Conservation (phyloP, 2,329 filamentous ascomycete genomes). For the Chrysoporthe cubensis region DNA sequence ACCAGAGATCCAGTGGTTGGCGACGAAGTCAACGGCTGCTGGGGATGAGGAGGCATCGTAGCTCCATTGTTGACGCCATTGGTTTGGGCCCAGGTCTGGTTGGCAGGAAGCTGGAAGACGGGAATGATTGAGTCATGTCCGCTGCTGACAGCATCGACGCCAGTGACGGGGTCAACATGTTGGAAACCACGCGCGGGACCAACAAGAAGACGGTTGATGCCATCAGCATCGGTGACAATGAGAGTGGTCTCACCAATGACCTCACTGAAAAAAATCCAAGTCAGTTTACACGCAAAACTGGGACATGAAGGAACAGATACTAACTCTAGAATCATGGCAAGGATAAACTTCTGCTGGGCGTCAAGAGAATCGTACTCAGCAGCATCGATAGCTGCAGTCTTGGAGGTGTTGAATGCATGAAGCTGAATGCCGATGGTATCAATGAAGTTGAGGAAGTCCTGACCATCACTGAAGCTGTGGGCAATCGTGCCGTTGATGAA, state of each 20-base stretch:
- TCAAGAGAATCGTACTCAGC: not conserved
- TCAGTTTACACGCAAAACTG: not conserved
- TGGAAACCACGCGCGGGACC: slow-evolving; percentile 20
- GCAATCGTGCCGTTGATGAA: not conserved
- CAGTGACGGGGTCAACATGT: slow-evolving; percentile 13
- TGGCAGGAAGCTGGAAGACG: too few relatives aligned
- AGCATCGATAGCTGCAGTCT: not conserved
- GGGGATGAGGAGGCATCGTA: too few relatives aligned
- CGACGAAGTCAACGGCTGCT: not conserved
- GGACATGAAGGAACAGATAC: too few relatives aligned
- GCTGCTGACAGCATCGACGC: not conserved
- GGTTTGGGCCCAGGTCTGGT: too few relatives aligned
- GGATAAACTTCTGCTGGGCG: not conserved
- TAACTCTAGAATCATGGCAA: not conserved
- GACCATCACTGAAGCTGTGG: slow-evolving; percentile 5
- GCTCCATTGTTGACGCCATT: too few relatives aligned
- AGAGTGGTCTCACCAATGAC: slow-evolving; percentile 3
- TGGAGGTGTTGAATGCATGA: slow-evolving; percentile 8
- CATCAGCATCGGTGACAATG: not conserved
- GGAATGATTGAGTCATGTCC: not conserved
- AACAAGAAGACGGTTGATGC: slow-evolving; percentile 9
- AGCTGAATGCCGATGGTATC: slow-evolving; percentile 17
- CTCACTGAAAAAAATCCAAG: not conserved
- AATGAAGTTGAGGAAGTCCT: slow-evolving; percentile 7
- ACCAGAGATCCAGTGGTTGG: not conserved